Conservation (phyloP, 805 yeast species). For the Kluyveromyces nonfermentans region DNA sequence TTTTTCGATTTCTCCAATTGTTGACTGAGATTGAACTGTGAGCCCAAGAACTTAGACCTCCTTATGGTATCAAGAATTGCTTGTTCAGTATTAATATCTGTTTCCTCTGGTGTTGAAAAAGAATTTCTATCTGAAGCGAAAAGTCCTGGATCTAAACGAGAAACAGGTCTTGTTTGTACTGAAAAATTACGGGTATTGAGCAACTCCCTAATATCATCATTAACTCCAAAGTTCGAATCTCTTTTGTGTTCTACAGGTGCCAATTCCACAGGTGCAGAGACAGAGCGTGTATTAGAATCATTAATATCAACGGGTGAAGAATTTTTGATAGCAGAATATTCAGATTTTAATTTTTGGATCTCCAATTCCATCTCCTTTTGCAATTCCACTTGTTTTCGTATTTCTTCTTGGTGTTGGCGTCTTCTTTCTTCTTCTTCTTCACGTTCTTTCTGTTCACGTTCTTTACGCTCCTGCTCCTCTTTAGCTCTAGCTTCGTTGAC, state of each 20-base stretch:
- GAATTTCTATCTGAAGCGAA: conserved; percentile 9
- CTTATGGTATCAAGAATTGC: conserved; percentile 34
- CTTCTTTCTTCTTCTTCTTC: conserved; percentile 13
- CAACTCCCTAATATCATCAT: conserved; percentile 21
- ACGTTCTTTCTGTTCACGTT: conserved; percentile 18
- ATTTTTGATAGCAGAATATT: conserved; percentile 5
- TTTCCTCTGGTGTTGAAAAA: conserved; percentile 17
- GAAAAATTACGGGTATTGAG: conserved; percentile 32
- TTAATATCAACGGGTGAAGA: conserved; percentile 4
- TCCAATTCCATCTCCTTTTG: conserved; percentile 23
- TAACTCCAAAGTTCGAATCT: conserved; percentile 13
- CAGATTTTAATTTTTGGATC: conserved; percentile 14
- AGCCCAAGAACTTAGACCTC: conserved; percentile 37
- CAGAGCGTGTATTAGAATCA: conserved; percentile 22
- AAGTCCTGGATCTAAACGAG: conserved; percentile 37
- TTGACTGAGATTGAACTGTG: conserved; percentile 30
- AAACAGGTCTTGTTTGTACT: conserved; percentile 34
- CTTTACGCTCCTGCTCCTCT: conserved; percentile 34
- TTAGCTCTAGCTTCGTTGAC: conserved; percentile 37
- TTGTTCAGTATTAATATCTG: conserved; percentile 21
- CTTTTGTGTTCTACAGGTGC: conserved; percentile 8
- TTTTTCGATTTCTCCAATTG: conserved; percentile 20
- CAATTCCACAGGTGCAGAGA: conserved; percentile 30
- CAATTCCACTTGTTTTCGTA: conserved; percentile 13
- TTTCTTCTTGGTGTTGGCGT: conserved; percentile 15